Conservation (phyloP, 2,329 filamentous ascomycete genomes). For the Sclerotinia nivalis region DNA sequence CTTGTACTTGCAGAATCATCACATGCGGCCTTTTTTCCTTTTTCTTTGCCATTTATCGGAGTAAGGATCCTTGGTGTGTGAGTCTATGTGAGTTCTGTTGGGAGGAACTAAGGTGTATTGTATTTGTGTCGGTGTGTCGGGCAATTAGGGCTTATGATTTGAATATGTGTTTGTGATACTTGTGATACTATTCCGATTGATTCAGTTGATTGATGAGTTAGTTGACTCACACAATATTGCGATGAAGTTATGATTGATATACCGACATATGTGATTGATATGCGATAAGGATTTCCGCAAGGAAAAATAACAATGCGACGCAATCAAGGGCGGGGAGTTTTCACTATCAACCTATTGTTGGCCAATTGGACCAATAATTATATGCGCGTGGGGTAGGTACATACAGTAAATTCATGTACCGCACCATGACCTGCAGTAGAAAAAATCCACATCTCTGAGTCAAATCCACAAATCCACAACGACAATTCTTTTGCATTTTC, state of each 20-base stretch:
- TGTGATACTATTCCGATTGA: neutral
- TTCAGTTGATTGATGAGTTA: neutral
- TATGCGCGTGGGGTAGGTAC: neutral
- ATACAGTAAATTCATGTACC: conserved; percentile 13
- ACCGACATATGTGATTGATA: neutral
- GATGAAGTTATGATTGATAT: too few relatives aligned
- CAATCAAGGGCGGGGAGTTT: conserved; percentile 11
- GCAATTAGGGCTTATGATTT: neutral
- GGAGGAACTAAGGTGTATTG: neutral
- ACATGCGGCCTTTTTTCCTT: conserved; percentile 19
- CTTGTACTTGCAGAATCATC: conserved; percentile 30
- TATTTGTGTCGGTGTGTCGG: neutral
- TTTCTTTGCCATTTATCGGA: neutral
- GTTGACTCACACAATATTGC: too few relatives aligned
- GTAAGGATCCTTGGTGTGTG: conserved; percentile 11
- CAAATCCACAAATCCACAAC: conserved; percentile 11
- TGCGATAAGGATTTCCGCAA: neutral
- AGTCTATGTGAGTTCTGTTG: neutral
- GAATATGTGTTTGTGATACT: neutral
- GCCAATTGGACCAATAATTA: neutral
- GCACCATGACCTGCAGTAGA: conserved; percentile 19
- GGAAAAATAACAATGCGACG: neutral
- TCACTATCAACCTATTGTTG: neutral
- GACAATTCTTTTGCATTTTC: neutral
- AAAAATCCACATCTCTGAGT: conserved; percentile 12